Percentiles rank a stretch among this genome's conserved stretches.
Conservation (phyloP, 2,329 filamentous ascomycete species). For the Xylaria sp. region DNA sequence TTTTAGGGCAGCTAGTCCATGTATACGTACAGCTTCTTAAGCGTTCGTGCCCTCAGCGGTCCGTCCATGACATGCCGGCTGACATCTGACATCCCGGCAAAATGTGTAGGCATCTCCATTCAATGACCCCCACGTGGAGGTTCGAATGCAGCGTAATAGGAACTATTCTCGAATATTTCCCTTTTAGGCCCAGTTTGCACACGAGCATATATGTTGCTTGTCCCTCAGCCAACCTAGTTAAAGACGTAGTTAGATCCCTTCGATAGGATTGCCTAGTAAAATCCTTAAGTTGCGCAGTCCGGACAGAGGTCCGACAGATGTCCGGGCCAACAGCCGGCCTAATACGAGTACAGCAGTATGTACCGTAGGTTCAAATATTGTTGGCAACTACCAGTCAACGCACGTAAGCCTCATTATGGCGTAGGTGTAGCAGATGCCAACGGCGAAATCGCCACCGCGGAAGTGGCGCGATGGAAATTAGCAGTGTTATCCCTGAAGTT, state of each 20-base stretch:
- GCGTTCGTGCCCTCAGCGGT: background rate
- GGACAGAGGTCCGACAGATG: background rate
- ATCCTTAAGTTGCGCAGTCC: background rate
- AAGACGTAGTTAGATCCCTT: background rate
- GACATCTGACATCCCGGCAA: slow-evolving; percentile 28
- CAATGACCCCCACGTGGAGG: slow-evolving; percentile 17
- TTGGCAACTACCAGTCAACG: background rate
- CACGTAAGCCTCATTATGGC: background rate
- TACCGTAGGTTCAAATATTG: too few species aligned
- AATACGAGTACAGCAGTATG: background rate
- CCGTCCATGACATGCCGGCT: slow-evolving; percentile 9
- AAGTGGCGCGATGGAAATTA: slow-evolving; percentile 9
- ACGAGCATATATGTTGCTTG: background rate
- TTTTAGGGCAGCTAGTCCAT: background rate
- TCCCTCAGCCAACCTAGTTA: background rate
- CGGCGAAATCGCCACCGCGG: slow-evolving; percentile 15
- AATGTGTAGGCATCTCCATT: slow-evolving; percentile 8
- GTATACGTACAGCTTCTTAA: background rate
- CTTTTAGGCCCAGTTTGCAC: slow-evolving; percentile 12
- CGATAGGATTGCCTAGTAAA: background rate
- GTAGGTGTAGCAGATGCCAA: slow-evolving; percentile 5
- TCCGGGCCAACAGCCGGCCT: background rate
- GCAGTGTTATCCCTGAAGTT: slow-evolving; percentile 26
- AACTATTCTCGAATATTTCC: slow-evolving; percentile 34
- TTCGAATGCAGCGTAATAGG: slow-evolving; percentile 19